Base-by-base conservation (phyloP, 805 yeast genomes). In the Saccharomycopsis malanga region DNA sequence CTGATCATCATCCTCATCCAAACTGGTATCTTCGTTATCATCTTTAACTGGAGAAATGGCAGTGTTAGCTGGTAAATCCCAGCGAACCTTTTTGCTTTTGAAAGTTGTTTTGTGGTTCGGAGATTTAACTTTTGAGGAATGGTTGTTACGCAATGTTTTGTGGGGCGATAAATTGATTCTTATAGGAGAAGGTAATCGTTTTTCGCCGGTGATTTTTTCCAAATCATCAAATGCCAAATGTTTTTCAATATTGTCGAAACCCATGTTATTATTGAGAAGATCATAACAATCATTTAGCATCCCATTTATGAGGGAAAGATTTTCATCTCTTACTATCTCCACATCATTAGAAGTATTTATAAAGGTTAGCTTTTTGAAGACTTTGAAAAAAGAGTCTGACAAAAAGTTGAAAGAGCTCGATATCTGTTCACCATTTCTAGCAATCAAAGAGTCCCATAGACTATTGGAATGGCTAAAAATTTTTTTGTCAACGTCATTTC, bases 401-500 rank as follows among this genome's bases (percentile, higher is more conserved):
- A 52, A 40, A 18, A 42, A 17, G 52, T 42, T 44, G 41, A 56
- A 44, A 25, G 44, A 24, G 72, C 71, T 56, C 81, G 88, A 56
- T 74, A 71, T 25, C 77, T 61, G 4, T 76, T 61, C 0, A 83
- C 30, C 34, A n/a, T 34, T 46, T 22, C 30, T 38, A 17, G 17
- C 14, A 22, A 27, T 36, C 3, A 44, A 23, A 6, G 37, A 24
- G n/a, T 49, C 46, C 46, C 47, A 45, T 15, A 40, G 23, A 6
- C 9, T 27, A 25, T 50, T 24, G 4, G 86, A 72, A 52, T 73
- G 72, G 48, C 75, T 70, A 20, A 81, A 60, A 4, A 81, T 67
- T 32, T 80, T 80, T 44, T 67, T 70, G 35, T 79, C 79, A 2
- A 77, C 61, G 0, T 70, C 59, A 21, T 74, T 77, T 29, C 68